Base-by-base conservation (phyloP, 2,329 filamentous ascomycete species). In the Tolypocladium cylindrosporum region DNA sequence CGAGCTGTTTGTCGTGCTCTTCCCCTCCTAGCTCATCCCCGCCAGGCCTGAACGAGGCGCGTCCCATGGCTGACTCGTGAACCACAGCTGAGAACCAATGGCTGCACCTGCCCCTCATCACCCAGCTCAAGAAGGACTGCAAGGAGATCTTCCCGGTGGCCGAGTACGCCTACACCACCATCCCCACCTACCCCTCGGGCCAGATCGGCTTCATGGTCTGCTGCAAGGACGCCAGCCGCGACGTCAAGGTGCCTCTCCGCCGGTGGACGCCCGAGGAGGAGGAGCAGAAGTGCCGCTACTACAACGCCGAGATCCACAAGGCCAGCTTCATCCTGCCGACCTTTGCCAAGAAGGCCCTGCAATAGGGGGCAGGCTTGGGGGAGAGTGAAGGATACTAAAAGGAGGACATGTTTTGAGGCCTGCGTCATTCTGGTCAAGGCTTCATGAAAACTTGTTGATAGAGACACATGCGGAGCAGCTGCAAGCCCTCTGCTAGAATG, bases 161-260 rank as follows among this genome's bases (percentile, higher is more conserved):
- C 74, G 94, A 99, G 80, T 99, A 97, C 79, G 94, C 90, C 68
- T 99, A 97, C 85, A 97, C 93, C 71, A 97, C 93, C 69, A 99
- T 99, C 76, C 94, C 94, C 60, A 99, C 94, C 72, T 99, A 99
- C 82, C 94, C 94, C 65, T 96, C 91, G 58, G 94, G 94, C 73
- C 94, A 99, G 81, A 99, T 99, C 71, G 94, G 94, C 73, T 99
- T 99, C 87, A 97, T 99, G 92, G 90, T 99, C 72, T 97, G 94
- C 87, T 90, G 83, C 87, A 97, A 99, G 86, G 93, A 97, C 73
- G 79, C 86, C 73, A 85, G 77, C 71, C 85, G 87, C 74, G 84
- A 99, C 77, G 83, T 97, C 72, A 90, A 84, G 75, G 89, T 87
- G 76, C 94, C 94, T 57, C 71, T 97, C 62, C 88, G 94, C 71